A percentile compares a stretch with the other conserved stretches of the same genome.
phyloP scores from a whole-genome alignment of 441 rosid species.

The Breynia disticha region DNA sequence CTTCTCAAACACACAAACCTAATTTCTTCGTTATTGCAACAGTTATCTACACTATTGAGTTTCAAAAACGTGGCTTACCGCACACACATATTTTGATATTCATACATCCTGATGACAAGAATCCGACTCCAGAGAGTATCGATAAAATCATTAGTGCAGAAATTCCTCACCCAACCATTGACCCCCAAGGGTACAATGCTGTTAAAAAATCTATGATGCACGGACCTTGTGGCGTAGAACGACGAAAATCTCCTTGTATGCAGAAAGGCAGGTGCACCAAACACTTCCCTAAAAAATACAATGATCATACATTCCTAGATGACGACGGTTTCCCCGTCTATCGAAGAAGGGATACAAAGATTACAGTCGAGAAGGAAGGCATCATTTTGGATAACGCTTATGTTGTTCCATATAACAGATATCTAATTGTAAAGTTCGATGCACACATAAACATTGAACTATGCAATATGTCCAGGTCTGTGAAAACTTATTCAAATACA shows the following conservation, averaged over 20 bases:
- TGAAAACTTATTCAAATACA: no score
- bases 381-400: not conserved
- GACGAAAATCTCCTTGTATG: not conserved
- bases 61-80: slow-evolving; percentile 7
- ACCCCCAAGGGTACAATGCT: not conserved
- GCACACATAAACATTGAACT: slow-evolving; percentile 13
- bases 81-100: slow-evolving; percentile 13
- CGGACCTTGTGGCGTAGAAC: slow-evolving; percentile 8
- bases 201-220: slow-evolving; percentile 5
- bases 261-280: not conserved
- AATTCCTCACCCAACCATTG: no score
- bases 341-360: not conserved
- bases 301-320: not conserved
- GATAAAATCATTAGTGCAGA: not conserved
- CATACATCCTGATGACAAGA: not conserved
- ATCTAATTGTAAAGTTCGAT: not conserved
- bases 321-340: slow-evolving; percentile 2
- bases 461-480: not conserved
- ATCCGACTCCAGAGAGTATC: not conserved
- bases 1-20: not conserved
- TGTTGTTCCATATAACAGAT: slow-evolving; percentile 11
- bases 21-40: not conserved
- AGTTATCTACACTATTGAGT: not conserved
- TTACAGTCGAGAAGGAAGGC: not conserved
- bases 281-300: not conserved